A percentile compares a stretch with the other conserved stretches of the same genome.
Conservation (phyloP, 2,329 filamentous ascomycete species). For the Pseudocercospora vitis region DNA sequence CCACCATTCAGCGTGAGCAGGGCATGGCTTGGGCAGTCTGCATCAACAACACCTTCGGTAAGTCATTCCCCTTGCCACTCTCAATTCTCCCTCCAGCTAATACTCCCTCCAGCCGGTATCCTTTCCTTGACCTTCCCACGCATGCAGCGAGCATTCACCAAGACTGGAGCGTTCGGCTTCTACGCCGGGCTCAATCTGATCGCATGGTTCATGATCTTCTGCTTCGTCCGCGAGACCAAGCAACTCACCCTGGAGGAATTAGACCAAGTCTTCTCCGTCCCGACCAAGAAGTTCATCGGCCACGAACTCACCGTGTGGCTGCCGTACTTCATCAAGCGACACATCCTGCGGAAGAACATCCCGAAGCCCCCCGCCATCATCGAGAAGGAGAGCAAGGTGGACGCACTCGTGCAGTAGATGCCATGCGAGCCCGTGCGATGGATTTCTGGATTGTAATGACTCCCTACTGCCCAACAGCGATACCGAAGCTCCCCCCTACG, state of each 20-base stretch:
- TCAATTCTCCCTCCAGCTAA: too few relatives aligned
- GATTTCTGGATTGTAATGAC: not conserved
- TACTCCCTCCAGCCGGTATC: too few relatives aligned
- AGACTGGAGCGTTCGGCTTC: conserved; percentile 56
- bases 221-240: conserved; percentile 51
- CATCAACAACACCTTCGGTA: conserved; percentile 55
- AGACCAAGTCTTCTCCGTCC: conserved; percentile 55
- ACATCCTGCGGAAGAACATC: conserved; percentile 42
- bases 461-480: not conserved
- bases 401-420: not conserved
- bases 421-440: not conserved
- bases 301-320: conserved; percentile 43
- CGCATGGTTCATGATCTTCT: conserved; percentile 53
- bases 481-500: not conserved
- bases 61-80: conserved; percentile 5
- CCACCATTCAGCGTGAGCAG: conserved; percentile 46
- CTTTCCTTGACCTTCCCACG: conserved; percentile 48
- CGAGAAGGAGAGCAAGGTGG: conserved; percentile 31
- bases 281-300: conserved; percentile 45
- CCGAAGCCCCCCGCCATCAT: conserved; percentile 43
- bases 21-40: conserved; percentile 56
- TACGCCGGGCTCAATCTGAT: conserved; percentile 59
- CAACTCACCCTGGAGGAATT: conserved; percentile 51
- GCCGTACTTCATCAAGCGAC: conserved; percentile 46
- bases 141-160: conserved; percentile 51